Percentiles rank a stretch among this genome's conserved stretches.
Evolutionary conservation across 768 basidiomycete species (phyloP).

Genomic region (Mycena vulgaris): DNA sequence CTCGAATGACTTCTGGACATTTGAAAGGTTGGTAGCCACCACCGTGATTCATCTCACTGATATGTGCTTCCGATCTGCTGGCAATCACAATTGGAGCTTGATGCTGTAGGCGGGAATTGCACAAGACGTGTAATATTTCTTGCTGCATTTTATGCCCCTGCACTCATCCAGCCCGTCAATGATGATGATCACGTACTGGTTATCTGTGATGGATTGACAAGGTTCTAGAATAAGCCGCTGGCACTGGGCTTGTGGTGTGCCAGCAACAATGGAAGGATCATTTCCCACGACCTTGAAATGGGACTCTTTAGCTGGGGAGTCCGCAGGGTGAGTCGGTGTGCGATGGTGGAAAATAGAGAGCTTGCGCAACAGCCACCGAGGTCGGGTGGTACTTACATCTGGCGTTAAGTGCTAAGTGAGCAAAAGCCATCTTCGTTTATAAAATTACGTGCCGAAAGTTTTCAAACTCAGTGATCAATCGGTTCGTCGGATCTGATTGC

Average conservation of each 20-base stretch:
- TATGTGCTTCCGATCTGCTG: neutral
- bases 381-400: too few relatives aligned
- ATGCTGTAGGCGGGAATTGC: too few relatives aligned
- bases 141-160: neutral
- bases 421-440: too few relatives aligned
- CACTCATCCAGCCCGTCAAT: neutral
- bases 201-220: neutral
- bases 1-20: neutral
- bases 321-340: neutral
- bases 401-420: too few relatives aligned
- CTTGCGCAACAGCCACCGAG: too few relatives aligned
- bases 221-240: neutral
- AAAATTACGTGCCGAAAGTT: too few relatives aligned
- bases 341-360: too few relatives aligned
- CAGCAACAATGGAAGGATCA: neutral
- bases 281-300: neutral
- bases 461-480: too few relatives aligned
- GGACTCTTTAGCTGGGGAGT: neutral
- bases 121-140: neutral
- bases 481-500: too few relatives aligned
- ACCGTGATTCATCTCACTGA: neutral
- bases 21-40: neutral
- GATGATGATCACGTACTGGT: neutral
- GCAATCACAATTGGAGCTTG: neutral
- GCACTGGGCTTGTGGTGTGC: neutral